These are phyloP conservation scores for Lepidopterella palustris DNA, from an alignment of 495 filamentous ascomycete species.

Conservation along the genomic window DNA sequence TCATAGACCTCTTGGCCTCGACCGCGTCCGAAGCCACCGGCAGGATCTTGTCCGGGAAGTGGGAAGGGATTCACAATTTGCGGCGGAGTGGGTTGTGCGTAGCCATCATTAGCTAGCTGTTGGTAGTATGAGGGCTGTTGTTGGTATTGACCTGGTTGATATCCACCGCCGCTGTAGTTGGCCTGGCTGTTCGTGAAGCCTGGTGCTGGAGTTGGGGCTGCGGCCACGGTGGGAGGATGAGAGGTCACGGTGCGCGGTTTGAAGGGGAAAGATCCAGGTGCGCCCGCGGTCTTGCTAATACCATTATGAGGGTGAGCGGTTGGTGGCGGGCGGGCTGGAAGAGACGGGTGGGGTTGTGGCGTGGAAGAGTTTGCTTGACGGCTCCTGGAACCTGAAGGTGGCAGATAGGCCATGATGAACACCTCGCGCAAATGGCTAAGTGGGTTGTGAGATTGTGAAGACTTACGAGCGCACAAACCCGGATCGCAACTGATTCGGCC, in stretches of 20 bases:
- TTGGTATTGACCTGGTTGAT: conserved; percentile 14
- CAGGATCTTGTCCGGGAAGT: conserved; percentile 47
- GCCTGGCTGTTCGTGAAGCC: conserved; percentile 6
- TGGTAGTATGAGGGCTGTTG: conserved; percentile 31
- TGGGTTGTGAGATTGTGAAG: too few relatives aligned
- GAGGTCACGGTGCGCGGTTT: conserved; percentile 55
- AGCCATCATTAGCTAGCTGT: conserved; percentile 22
- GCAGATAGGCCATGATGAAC: conserved; percentile 86
- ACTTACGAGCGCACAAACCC: conserved; percentile 1
- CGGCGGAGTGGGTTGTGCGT: conserved; percentile 49
- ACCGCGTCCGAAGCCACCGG: conserved; percentile 38
- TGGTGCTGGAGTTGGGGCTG: conserved; percentile 33
- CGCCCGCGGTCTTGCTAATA: conserved; percentile 32
- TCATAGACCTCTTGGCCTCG: conserved; percentile 47
- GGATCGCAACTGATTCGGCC: not conserved
- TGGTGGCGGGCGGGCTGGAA: conserved; percentile 78
- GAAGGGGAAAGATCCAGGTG: conserved; percentile 49
- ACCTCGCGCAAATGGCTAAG: not conserved
- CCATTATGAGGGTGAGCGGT: conserved; percentile 47
- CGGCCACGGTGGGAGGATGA: conserved; percentile 42
- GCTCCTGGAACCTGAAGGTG: conserved; percentile 78
- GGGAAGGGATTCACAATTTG: conserved; percentile 86
- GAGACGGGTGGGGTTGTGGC: conserved; percentile 56
- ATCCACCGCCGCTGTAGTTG: conserved; percentile 21
- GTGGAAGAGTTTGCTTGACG: conserved; percentile 31